Base-by-base conservation (phyloP, 2,329 filamentous ascomycete species). In the Fusarium nelsonii region DNA sequence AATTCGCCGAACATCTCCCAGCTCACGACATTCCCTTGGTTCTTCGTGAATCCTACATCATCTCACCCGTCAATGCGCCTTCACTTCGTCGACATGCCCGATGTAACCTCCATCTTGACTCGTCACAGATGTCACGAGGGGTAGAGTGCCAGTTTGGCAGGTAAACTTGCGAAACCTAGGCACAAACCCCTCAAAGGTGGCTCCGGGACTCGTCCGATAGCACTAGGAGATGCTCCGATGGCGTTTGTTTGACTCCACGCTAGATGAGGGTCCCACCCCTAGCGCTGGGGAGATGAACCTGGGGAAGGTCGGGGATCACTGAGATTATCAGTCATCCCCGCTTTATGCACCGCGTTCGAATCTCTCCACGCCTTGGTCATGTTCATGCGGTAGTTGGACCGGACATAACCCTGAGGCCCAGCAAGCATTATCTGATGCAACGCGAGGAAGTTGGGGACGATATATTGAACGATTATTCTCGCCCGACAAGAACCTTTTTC, bases 161-260 rank as follows among this genome's bases (percentile, higher is more conserved):
- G 37, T 30, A 36, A 6, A 7, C 39, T 15, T 2, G 32, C 0
- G 8, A 20, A 4, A 18, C 26, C 12, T 43, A n/a, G 10, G 14
- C 11, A 6, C 32, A 30, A 39, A 26, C 6, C 37, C 26, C 26
- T 10, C 4, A 12, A 41, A 34, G 16, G 9, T 20, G 10, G 7
- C 7, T 4, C 6, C 63, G 63, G 63, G 30, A 2, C 8, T 14
- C 16, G 41, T 49, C 63, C 63, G 63, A 64, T 2, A 20, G 1
- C 41, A 50, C 48, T 54, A 64, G 63, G 60, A 50, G 14, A 46
- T 37, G 16, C 2, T 14, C 63, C 63, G 63, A 65, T 9, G 15
- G 7, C 26, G 8, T 3, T n/a, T 18, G 23, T 44, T 23, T 10
- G 12, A 20, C 45, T 57, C 39, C 4, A 37, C 37, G 44, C 55